Conservation (phyloP, 2,329 filamentous ascomycete genomes). For the Phoma sp. region DNA sequence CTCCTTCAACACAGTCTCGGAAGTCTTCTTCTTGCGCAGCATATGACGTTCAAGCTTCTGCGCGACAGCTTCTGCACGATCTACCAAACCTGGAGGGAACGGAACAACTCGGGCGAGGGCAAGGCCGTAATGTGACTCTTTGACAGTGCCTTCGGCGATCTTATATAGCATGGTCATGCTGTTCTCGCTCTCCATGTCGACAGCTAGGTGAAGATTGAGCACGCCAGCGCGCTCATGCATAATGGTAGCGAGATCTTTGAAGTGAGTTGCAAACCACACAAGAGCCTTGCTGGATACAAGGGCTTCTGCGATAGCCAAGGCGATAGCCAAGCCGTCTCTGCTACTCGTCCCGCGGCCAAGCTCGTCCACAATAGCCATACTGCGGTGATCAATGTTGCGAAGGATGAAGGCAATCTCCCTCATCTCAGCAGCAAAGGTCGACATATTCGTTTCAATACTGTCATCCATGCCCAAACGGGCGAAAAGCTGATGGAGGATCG, state of each 20-base stretch:
- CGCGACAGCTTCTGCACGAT: slow-evolving; percentile 71
- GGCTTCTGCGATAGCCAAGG: slow-evolving; percentile 87
- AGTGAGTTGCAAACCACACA: slow-evolving; percentile 95
- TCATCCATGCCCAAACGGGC: slow-evolving; percentile 87
- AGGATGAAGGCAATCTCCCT: slow-evolving; percentile 93
- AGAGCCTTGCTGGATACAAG: slow-evolving; percentile 78
- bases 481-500: slow-evolving; percentile 83
- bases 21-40: slow-evolving; percentile 64
- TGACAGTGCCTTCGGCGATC: slow-evolving; percentile 72
- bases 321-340: slow-evolving; percentile 85
- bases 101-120: slow-evolving; percentile 76
- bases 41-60: slow-evolving; percentile 64
- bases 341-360: slow-evolving; percentile 90
- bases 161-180: slow-evolving; percentile 90
- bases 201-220: slow-evolving; percentile 79
- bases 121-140: slow-evolving; percentile 82
- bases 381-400: slow-evolving; percentile 76
- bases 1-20: slow-evolving; percentile 63
- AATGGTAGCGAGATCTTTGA: slow-evolving; percentile 78
- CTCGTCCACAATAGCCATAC: slow-evolving; percentile 87
- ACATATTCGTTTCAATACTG: slow-evolving; percentile 86
- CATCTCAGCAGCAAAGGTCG: slow-evolving; percentile 95
- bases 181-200: slow-evolving; percentile 65
- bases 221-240: slow-evolving; percentile 78
- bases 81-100: slow-evolving; percentile 70